phyloP scores from a whole-genome alignment of 2,329 filamentous ascomycete genomes.

The Lachnellula subtilissima region DNA sequence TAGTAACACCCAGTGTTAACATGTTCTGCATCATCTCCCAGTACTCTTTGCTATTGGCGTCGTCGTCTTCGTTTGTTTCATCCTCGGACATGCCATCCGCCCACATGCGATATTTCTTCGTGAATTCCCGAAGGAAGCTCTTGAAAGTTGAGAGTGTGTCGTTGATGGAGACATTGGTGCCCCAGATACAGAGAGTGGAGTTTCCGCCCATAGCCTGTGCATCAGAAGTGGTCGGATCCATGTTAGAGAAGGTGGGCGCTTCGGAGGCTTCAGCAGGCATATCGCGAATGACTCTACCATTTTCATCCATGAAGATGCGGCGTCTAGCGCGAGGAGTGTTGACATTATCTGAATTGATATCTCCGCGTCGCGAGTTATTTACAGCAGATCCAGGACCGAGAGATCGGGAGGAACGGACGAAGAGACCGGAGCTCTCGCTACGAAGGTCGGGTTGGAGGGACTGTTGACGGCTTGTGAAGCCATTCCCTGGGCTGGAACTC shows the following conservation, averaged over 20 bases:
- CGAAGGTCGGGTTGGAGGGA: constrained; percentile 64
- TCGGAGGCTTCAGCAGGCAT: constrained; percentile 49
- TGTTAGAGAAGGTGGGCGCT: constrained; percentile 55
- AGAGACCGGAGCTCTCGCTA: constrained; percentile 82
- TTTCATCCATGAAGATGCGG: constrained; percentile 52
- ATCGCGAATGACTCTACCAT: constrained; percentile 53
- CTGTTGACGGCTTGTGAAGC: constrained; percentile 32
- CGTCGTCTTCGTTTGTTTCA: constrained; percentile 64
- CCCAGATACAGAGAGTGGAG: constrained; percentile 85
- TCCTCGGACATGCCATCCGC: constrained; percentile 76
- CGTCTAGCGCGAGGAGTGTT: constrained; percentile 48
- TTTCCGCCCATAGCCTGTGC: constrained; percentile 80
- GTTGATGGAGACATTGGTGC: constrained; percentile 90
- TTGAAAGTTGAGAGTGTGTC: constrained; percentile 86
- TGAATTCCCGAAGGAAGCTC: constrained; percentile 88
- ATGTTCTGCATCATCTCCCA: constrained; percentile 83
- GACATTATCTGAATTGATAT: constrained; percentile 76
- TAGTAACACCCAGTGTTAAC: constrained; percentile 77
- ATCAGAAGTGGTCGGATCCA: constrained; percentile 83
- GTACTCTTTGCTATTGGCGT: constrained; percentile 76
- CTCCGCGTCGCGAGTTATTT: constrained; percentile 67
- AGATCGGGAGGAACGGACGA: constrained; percentile 62
- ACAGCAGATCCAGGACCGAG: constrained; percentile 44
- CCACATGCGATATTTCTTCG: constrained; percentile 90
- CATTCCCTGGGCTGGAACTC: constrained; percentile 78